Evolutionary conservation across 495 filamentous ascomycete genomes (phyloP), one percentile per base, ranked within the genome.

Genomic region (Entonaema liquescens): DNA sequence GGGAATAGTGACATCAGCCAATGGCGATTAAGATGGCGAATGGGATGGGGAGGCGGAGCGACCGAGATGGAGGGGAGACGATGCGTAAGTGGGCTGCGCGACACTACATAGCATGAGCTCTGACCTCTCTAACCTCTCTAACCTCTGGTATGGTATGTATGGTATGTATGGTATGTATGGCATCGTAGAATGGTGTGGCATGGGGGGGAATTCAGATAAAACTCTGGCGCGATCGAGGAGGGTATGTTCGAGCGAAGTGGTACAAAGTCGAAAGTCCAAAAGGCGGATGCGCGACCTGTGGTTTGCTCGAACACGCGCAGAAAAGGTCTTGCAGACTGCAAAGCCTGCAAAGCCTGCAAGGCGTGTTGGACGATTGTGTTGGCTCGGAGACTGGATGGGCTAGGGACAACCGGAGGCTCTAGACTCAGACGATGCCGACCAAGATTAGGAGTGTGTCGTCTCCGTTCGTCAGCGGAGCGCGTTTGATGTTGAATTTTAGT

Each of bases 401-500:
- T 21, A 44, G 12, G 29, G 28, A 58, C 4, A 23, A 17, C 49
- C 44, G 62, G 50, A 66, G 58, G 58, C 59, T 66, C 52, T 71
- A 55, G 64, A 64, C 60, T 68, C 60, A 65, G 70, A 68, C 60
- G 54, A 72, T 72, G 66, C 59, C 59, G 64, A 67, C 69, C 63
- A 67, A 67, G 63, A 72, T 72, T 63, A 72, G 70, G 70, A 72
- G 70, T 72, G 21, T 68, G 70, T 72, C 70, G 70, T 72, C 70
- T 72, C 70, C 70, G 65, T 65, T 72, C 65, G 70, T 68, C 70
- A 72, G 70, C 70, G 61, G 70, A 72, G 70, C 70, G 60, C 61
- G 70, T 72, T 72, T 72, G 70, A 72, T 61, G 70, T 72, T 72
- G 70, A 72, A 72, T 72, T 72, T 72, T 64, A 72, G 70, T 72